Evolutionary conservation across 768 basidiomycete genomes (phyloP).

Genomic region (Polyporus arcularius): DNA sequence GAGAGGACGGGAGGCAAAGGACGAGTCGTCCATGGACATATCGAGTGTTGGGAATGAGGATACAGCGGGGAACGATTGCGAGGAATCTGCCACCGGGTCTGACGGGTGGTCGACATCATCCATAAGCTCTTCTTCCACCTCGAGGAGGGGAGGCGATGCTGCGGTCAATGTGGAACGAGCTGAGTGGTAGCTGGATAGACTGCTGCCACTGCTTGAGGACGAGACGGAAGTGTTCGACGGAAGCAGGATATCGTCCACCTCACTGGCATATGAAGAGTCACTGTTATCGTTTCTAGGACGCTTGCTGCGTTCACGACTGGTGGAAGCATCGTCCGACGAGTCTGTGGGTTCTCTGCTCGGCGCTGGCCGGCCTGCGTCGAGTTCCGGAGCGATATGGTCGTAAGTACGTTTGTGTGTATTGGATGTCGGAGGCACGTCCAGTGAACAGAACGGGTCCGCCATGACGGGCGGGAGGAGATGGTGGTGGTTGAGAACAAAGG

Average conservation of each 20-base stretch:
- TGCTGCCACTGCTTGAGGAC: slow-evolving; percentile 10
- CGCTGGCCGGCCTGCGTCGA: not conserved
- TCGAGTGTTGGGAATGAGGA: too few relatives aligned
- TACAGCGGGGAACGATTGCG: not conserved
- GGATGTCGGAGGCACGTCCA: not conserved
- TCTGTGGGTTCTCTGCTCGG: not conserved
- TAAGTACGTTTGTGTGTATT: slow-evolving; percentile 15
- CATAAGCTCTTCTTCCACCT: not conserved
- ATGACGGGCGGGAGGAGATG: not conserved
- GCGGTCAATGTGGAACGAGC: slow-evolving; percentile 10
- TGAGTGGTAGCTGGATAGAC: slow-evolving; percentile 15
- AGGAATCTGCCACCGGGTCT: not conserved
- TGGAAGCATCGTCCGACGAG: not conserved
- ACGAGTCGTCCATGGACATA: not conserved
- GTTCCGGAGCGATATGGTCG: slow-evolving; percentile 14
- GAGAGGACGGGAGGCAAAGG: not conserved
- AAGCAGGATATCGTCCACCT: slow-evolving; percentile 7
- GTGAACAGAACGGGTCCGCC: not conserved
- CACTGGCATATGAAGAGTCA: slow-evolving; percentile 13
- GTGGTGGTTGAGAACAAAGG: not conserved
- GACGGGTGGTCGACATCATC: not conserved
- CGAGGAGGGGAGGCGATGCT: not conserved
- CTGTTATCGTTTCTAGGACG: slow-evolving; percentile 14
- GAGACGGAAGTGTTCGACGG: slow-evolving; percentile 5
- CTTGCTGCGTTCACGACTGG: slow-evolving; percentile 16